Percentiles rank a stretch among this genome's conserved stretches.
phyloP scores from a whole-genome alignment of 140 eudicot species.

The Stevia rebaudiana region DNA sequence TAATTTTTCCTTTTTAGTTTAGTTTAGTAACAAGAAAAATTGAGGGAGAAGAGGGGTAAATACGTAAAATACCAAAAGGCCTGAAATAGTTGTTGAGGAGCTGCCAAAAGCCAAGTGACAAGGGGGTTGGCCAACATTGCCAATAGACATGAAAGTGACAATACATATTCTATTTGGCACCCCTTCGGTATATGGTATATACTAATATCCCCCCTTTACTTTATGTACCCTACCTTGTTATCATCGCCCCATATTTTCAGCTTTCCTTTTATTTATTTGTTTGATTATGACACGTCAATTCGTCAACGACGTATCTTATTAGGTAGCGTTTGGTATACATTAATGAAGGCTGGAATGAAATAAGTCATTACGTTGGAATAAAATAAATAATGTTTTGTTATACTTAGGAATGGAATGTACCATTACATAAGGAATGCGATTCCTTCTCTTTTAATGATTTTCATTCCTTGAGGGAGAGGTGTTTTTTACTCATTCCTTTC shows the following conservation, averaged over 20 bases:
- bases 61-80: not conserved
- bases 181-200: not conserved
- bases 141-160: slow-evolving; percentile 35
- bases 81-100: slow-evolving; percentile 20
- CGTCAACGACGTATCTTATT: too few species aligned
- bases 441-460: too few species aligned
- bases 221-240: slow-evolving; percentile 16
- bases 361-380: too few species aligned
- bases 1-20: too few species aligned
- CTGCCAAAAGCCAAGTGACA: slow-evolving; percentile 32
- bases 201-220: slow-evolving; percentile 12
- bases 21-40: too few species aligned
- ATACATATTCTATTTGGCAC: slow-evolving; percentile 18
- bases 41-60: not conserved
- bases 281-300: slow-evolving; percentile 13
- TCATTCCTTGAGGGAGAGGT: too few species aligned
- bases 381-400: too few species aligned
- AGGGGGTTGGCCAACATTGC: slow-evolving; percentile 37
- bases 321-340: too few species aligned
- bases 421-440: too few species aligned
- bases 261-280: slow-evolving; percentile 12
- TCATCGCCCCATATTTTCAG: slow-evolving; percentile 16
- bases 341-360: too few species aligned
- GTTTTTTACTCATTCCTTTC: too few species aligned
- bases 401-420: too few species aligned